Base-by-base conservation (phyloP, 495 filamentous ascomycete species). In the Clavariopsis aquatica region DNA sequence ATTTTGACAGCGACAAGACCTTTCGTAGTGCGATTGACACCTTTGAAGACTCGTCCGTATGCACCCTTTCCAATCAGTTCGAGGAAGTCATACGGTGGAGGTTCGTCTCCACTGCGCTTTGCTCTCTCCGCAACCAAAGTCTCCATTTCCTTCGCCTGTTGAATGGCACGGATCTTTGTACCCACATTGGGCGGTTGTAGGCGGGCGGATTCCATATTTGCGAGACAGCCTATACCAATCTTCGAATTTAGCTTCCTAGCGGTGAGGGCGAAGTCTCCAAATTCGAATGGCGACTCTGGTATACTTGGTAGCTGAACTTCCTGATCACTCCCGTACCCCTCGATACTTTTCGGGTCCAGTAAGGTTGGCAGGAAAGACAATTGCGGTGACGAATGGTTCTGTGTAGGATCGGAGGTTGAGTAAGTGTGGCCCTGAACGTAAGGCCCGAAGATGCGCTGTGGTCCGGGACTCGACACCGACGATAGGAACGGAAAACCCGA, bases 1-100 rank as follows among this genome's bases (percentile, higher is more conserved):
- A 97, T 93, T 73, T 98, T 98, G 73, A 98, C 86, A 4, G 95
- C 95, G 2, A 97, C 91, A 22, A 93, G 72, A 20, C 82, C 75
- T 24, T 83, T 81, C 0, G 81, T 83, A n/a, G 82, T 76, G 76
- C 76, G 75, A 79, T 87, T 63, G 71, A 85, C 72, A n/a, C 84
- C 91, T 75, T 94, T 96, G 81, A 93, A 98, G 9, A 98, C 94
- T 36, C 93, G 87, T 19, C 94, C 95, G 77, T 91, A 98, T 4
- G 88, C 87, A n/a, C 94, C 94, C 75, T 97, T 98, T 20, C 94
- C 94, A 62, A 96, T 93, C 59, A 98, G 78, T 74, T 98, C 93
- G 38, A 89, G 81, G 43, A 98, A 90, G 13, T 85, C 85, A 67
- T 96, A 98, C 1, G 84, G 83, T 3, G 75, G 76, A 58, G 75